Conservation (phyloP, 169 alveolate genomes). For the Plasmodium gonderi region DNA sequence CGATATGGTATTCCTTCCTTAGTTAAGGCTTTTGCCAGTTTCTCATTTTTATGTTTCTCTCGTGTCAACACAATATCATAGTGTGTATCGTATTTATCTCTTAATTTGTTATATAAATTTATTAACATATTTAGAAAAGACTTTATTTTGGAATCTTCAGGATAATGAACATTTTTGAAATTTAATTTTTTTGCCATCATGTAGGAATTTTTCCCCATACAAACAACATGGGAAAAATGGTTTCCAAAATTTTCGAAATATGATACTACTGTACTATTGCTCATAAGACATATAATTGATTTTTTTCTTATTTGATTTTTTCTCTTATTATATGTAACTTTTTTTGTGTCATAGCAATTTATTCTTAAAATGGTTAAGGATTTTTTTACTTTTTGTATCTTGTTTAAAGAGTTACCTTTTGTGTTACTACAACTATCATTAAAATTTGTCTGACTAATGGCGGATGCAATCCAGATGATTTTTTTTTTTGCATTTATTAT, state of each 20-base stretch:
- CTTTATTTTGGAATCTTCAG: slow-evolving; percentile 29
- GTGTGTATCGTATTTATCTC: background rate
- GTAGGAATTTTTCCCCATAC: slow-evolving; percentile 47
- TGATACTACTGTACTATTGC: slow-evolving; percentile 49
- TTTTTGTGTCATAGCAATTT: slow-evolving; percentile 52
- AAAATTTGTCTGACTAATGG: slow-evolving; percentile 35
- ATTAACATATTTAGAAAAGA: slow-evolving; percentile 22
- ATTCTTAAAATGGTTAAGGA: background rate
- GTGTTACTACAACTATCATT: background rate
- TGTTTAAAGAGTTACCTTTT: background rate
- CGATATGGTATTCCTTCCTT: background rate
- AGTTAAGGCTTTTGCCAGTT: slow-evolving; percentile 1
- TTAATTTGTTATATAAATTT: slow-evolving; percentile 9
- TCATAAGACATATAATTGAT: slow-evolving; percentile 50
- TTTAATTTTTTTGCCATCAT: slow-evolving; percentile 40
- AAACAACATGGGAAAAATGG: slow-evolving; percentile 19
- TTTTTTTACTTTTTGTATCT: background rate
- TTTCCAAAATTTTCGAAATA: slow-evolving; percentile 56
- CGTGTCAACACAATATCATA: slow-evolving; percentile 22
- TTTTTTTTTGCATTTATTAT: background rate
- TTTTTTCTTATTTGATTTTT: slow-evolving; percentile 2
- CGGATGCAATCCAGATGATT: slow-evolving; percentile 39
- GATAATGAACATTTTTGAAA: slow-evolving; percentile 44
- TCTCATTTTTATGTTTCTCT: slow-evolving; percentile 43
- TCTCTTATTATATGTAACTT: background rate